phyloP scores from a whole-genome alignment of 2,329 filamentous ascomycete species.

The Xylariaceae sp. region DNA sequence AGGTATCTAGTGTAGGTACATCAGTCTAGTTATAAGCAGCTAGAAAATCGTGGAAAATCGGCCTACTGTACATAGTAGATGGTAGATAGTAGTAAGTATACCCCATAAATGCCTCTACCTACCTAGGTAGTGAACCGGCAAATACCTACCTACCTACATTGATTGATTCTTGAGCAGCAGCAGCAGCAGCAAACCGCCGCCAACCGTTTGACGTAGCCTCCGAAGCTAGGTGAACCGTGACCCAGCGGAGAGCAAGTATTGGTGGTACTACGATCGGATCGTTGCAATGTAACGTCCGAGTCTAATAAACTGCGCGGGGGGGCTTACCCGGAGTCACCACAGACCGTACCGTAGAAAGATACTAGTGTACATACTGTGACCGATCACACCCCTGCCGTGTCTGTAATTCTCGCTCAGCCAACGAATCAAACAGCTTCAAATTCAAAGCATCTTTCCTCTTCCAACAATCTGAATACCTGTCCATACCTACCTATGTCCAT shows the following conservation, averaged over 20 bases:
- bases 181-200: no score
- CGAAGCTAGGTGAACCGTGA: neutral
- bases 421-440: neutral
- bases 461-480: no score
- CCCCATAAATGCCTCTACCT: no score
- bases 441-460: neutral
- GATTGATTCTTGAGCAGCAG: no score
- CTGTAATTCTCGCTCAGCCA: neutral
- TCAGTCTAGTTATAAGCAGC: no score
- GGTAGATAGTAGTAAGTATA: no score
- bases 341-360: neutral
- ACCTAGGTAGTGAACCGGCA: no score
- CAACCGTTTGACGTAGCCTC: neutral
- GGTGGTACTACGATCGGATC: neutral
- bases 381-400: neutral
- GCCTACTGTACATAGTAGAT: no score
- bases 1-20: no score
- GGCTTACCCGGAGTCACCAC: neutral
- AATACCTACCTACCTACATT: no score
- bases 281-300: constrained; percentile 6
- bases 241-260: neutral
- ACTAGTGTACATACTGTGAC: neutral
- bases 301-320: neutral
- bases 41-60: no score
- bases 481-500: no score